phyloP scores from a whole-genome alignment of 2,329 filamentous ascomycete genomes.

The Monilinia fructicola region DNA sequence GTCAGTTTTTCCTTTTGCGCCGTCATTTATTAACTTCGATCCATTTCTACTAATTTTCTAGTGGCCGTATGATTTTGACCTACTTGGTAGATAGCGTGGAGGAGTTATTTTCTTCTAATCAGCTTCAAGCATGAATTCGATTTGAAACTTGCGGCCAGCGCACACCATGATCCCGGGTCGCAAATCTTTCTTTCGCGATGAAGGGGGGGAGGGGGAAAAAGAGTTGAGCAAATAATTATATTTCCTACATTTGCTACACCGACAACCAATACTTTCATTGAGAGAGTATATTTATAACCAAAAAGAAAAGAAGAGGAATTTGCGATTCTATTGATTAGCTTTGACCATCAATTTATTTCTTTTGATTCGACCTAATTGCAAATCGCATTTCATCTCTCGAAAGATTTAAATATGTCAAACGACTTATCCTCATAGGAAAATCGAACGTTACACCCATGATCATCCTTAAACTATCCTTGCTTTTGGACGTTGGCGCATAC shows the following conservation, averaged over 20 bases:
- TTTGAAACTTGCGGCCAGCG: slow-evolving; percentile 40
- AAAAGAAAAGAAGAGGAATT: background rate
- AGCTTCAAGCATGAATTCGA: slow-evolving; percentile 36
- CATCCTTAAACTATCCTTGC: slow-evolving; percentile 30
- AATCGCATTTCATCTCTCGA: background rate
- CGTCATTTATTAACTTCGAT: slow-evolving; percentile 4
- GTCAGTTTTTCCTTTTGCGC: background rate
- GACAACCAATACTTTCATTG: background rate
- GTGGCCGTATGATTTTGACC: background rate
- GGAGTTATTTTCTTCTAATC: slow-evolving; percentile 24
- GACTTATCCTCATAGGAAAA: slow-evolving; percentile 27
- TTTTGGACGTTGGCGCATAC: slow-evolving; percentile 35
- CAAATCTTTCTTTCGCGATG: slow-evolving; percentile 26
- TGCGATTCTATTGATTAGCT: slow-evolving; percentile 6
- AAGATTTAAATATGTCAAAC: slow-evolving; percentile 13
- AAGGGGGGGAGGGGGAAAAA: background rate
- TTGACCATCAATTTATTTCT: background rate
- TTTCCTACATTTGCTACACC: background rate
- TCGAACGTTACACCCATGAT: slow-evolving; percentile 26
- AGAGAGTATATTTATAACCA: background rate
- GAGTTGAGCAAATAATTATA: background rate
- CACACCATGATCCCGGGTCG: slow-evolving; percentile 37
- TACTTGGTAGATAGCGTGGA: slow-evolving; percentile 2
- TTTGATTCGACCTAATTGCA: background rate
- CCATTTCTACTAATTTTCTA: no score